Percentiles rank a stretch among this genome's conserved stretches.
phyloP scores from a whole-genome alignment of 495 filamentous ascomycete genomes.

The Podospora conica region DNA sequence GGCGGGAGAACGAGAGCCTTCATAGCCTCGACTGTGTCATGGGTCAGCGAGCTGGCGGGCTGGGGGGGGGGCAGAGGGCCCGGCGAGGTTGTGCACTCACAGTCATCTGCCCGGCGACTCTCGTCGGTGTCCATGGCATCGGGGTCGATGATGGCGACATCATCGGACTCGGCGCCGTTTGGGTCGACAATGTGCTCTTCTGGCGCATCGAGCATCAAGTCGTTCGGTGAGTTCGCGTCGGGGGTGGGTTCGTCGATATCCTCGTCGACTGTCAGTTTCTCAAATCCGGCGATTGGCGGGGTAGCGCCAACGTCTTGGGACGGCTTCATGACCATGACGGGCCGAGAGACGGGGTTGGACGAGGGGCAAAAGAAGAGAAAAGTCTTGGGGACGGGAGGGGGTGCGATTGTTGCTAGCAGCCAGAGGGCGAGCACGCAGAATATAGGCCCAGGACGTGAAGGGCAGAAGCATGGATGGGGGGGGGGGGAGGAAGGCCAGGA shows the following conservation, averaged over 20 bases:
- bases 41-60: slow-evolving; percentile 20
- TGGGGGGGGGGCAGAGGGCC: neutral
- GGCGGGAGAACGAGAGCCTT: slow-evolving; percentile 61
- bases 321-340: neutral
- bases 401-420: neutral
- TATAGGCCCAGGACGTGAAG: neutral
- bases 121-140: slow-evolving; percentile 41
- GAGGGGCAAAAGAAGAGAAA: neutral
- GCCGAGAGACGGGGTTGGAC: neutral
- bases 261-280: slow-evolving; percentile 26
- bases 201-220: slow-evolving; percentile 68
- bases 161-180: slow-evolving; percentile 66
- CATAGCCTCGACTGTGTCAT: slow-evolving; percentile 68
- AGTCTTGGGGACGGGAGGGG: neutral
- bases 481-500: neutral
- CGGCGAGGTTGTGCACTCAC: slow-evolving; percentile 43
- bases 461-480: neutral
- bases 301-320: slow-evolving; percentile 4
- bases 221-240: slow-evolving; percentile 37
- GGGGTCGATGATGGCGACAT: slow-evolving; percentile 78
- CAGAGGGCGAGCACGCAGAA: neutral
- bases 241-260: slow-evolving; percentile 34
- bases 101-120: slow-evolving; percentile 57
- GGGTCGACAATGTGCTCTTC: slow-evolving; percentile 57
- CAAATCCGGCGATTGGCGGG: slow-evolving; percentile 18